phyloP scores from a whole-genome alignment of 1,139 yeast species.

The Debaryomyces singareniensis region DNA sequence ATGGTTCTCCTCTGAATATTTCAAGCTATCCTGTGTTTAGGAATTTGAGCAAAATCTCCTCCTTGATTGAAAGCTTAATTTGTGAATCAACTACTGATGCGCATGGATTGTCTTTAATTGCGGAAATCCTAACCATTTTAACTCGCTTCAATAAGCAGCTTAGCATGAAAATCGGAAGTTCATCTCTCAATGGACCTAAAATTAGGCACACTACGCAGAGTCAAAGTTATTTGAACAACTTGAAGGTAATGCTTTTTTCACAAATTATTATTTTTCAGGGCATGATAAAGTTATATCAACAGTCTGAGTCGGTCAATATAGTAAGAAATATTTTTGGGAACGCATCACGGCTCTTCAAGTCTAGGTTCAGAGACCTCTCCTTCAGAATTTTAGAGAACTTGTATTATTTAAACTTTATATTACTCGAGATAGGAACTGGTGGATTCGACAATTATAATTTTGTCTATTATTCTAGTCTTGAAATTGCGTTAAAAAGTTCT shows the following conservation, averaged over 20 bases:
- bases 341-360: slow-evolving; percentile 8
- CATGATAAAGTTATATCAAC: slow-evolving; percentile 33
- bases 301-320: slow-evolving; percentile 3
- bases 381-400: slow-evolving; percentile 38
- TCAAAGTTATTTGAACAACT: too few relatives aligned
- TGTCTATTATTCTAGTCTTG: slow-evolving; percentile 49
- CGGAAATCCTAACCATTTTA: too few relatives aligned
- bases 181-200: too few relatives aligned
- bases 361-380: slow-evolving; percentile 23
- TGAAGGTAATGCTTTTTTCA: slow-evolving; percentile 45
- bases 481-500: slow-evolving; percentile 29
- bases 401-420: slow-evolving; percentile 49
- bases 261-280: slow-evolving; percentile 54
- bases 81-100: too few relatives aligned
- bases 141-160: too few relatives aligned
- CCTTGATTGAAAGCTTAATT: slow-evolving; percentile 38
- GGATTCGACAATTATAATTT: slow-evolving; percentile 68
- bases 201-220: too few relatives aligned
- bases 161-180: too few relatives aligned
- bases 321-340: too few relatives aligned
- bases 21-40: too few relatives aligned
- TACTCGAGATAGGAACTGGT: slow-evolving; percentile 58
- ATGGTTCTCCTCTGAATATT: too few relatives aligned
- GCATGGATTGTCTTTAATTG: too few relatives aligned
- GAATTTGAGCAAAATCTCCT: slow-evolving; percentile 44